Evolutionary conservation across 495 filamentous ascomycete genomes (phyloP).

Genomic region (Penicillium paxilli): DNA sequence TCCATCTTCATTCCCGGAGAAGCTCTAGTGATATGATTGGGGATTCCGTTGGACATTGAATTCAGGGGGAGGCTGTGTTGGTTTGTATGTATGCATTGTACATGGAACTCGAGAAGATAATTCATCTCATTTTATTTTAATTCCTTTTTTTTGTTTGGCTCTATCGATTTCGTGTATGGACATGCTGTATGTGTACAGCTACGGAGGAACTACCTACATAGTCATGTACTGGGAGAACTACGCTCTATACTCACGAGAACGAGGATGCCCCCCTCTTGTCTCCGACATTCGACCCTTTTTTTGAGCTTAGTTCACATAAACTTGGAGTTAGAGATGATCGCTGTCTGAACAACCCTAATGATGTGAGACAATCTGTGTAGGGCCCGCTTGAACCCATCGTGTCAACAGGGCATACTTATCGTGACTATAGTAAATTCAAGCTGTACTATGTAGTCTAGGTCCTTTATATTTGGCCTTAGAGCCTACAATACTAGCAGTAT

Average conservation of each 20-base stretch:
- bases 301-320: slow-evolving; percentile 1
- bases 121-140: too few relatives aligned
- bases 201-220: too few relatives aligned
- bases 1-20: slow-evolving; percentile 22
- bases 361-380: not conserved
- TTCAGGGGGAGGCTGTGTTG: slow-evolving; percentile 36
- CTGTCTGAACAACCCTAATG: not conserved
- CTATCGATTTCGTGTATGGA: too few relatives aligned
- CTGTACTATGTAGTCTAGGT: not conserved
- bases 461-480: too few relatives aligned
- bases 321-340: not conserved
- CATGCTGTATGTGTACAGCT: too few relatives aligned
- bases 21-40: slow-evolving; percentile 7
- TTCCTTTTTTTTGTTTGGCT: too few relatives aligned
- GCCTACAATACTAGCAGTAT: not conserved
- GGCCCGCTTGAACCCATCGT: not conserved
- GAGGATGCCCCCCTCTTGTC: not conserved
- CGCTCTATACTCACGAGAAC: too few relatives aligned
- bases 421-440: too few relatives aligned
- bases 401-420: too few relatives aligned
- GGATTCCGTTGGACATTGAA: slow-evolving; percentile 4
- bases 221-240: too few relatives aligned
- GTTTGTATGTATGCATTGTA: not conserved
- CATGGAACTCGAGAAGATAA: not conserved
- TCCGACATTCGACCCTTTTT: not conserved